These are phyloP conservation scores for Pseudodiploospora longispora DNA, from an alignment of 2,329 filamentous ascomycete genomes.

Conservation along the genomic window DNA sequence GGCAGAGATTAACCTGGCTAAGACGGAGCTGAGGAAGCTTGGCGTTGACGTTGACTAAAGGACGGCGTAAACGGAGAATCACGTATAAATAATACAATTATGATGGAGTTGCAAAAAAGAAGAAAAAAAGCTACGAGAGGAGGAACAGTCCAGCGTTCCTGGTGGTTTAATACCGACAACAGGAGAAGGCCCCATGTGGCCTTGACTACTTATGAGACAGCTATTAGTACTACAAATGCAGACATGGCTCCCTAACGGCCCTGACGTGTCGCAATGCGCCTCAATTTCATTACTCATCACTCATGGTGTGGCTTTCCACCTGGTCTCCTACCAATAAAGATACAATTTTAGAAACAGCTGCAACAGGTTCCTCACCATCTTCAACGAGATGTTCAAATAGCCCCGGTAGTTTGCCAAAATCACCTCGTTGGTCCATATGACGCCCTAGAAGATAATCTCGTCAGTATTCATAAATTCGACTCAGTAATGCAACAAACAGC, in stretches of 20 bases:
- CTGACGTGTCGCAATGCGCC: too few species aligned
- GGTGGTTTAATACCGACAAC: too few species aligned
- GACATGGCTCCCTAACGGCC: too few species aligned
- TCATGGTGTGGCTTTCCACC: constrained; percentile 7
- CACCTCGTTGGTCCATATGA: constrained; percentile 46
- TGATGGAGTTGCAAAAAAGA: constrained; percentile 3
- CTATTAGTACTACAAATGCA: too few species aligned
- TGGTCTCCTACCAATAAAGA: constrained; percentile 47
- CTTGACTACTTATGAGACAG: too few species aligned
- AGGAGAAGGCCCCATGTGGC: too few species aligned
- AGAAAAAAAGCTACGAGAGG: too few species aligned
- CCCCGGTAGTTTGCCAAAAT: constrained; percentile 48
- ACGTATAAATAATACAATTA: background rate
- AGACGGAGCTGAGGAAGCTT: constrained; percentile 61
- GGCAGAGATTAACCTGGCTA: constrained; percentile 71
- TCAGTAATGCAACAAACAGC: background rate
- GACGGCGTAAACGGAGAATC: constrained; percentile 3
- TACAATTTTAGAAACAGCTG: constrained; percentile 51
- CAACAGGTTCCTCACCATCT: constrained; percentile 44
- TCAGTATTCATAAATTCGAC: constrained; percentile 10
- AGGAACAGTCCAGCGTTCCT: too few species aligned
- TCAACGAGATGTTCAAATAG: constrained; percentile 53
- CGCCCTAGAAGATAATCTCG: constrained; percentile 40
- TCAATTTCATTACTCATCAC: constrained; percentile 7
- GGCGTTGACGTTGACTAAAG: constrained; percentile 70